Base-by-base conservation (phyloP, 2,329 filamentous ascomycete genomes). In the Cladophialophora psammophila region DNA sequence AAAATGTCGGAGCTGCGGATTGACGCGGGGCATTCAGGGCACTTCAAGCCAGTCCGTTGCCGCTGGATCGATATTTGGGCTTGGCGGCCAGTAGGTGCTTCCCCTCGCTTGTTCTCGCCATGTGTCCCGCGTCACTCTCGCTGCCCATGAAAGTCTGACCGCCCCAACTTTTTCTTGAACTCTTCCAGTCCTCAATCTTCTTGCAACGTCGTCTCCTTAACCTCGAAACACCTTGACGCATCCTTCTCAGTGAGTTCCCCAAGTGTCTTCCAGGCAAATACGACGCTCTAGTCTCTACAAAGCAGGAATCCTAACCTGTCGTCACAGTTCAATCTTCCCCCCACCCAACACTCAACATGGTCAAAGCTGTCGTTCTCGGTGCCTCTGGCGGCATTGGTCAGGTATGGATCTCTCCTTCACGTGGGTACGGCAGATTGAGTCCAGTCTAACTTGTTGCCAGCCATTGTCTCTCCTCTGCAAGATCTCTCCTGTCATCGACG, bases 331-430 rank as follows among this genome's bases (percentile, higher is more conserved):
- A 60, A 54, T 50, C 42, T 60, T 68, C 63, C 67, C 67, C 65
- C 59, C 69, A 68, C 54, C 26, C 54, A 54, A 58, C 48, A 65
- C n/a, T 69, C 77, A 83, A 72, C 65, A 84, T 83, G 82, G 81
- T 84, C 67, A 84, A 84, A 76, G 82, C 82, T 75, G 77, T 85
- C 78, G 94, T 99, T 85, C 93, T 95, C 83, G 95, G 95, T 83
- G 95, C 94, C 80, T 90, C 94, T 81, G 95, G 95, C 84, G 95
- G 95, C 85, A 99, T 99, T 89, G 95, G 94, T 82, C 94, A 97
- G 90, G 94, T 96, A 80, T 76, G 84, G 7, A 59, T 38, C 12
- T 26, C 34, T 35, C 13, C 20, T 10, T 20, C 20, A 50, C 8
- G 2, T 10, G 45, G 20, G 18, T 50, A 38, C 34, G 20, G 34